Evolutionary conservation across 768 basidiomycete species (phyloP).

Genomic region (Termitomyces sp.): DNA sequence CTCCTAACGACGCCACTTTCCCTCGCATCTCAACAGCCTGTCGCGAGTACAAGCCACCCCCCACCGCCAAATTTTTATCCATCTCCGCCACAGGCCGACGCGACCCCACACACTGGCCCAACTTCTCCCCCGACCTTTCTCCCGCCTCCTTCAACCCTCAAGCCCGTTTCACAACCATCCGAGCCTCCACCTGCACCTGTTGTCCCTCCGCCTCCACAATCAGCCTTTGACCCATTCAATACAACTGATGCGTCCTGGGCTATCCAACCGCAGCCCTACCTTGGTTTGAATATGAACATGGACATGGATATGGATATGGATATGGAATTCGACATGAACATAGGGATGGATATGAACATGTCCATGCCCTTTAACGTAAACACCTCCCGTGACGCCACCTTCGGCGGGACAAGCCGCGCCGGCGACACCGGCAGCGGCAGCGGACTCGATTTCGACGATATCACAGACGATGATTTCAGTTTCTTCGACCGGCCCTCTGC

Average conservation of each 20-base stretch:
- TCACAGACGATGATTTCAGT: slow-evolving; percentile 87
- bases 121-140: slow-evolving; percentile 20
- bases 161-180: background rate
- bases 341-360: slow-evolving; percentile 30
- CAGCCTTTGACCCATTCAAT: slow-evolving; percentile 1
- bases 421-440: slow-evolving; percentile 18
- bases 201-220: slow-evolving; percentile 12
- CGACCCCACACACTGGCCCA: slow-evolving; percentile 16
- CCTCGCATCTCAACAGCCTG: slow-evolving; percentile 5
- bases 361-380: slow-evolving; percentile 20
- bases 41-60: slow-evolving; percentile 1
- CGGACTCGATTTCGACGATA: slow-evolving; percentile 46
- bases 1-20: slow-evolving; percentile 6
- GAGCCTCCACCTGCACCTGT: slow-evolving; percentile 10
- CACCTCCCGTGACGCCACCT: background rate
- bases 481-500: slow-evolving; percentile 69
- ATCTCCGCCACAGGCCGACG: slow-evolving; percentile 51
- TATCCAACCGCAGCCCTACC: slow-evolving; percentile 9
- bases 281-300: slow-evolving; percentile 3
- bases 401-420: background rate
- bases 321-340: slow-evolving; percentile 39
- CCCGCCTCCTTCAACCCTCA: slow-evolving; percentile 1
- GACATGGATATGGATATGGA: slow-evolving; percentile 33
- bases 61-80: slow-evolving; percentile 47
- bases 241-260: slow-evolving; percentile 29